Conservation (phyloP, 352 stramenopile genomes). For the Pelagophyceae sp. region DNA sequence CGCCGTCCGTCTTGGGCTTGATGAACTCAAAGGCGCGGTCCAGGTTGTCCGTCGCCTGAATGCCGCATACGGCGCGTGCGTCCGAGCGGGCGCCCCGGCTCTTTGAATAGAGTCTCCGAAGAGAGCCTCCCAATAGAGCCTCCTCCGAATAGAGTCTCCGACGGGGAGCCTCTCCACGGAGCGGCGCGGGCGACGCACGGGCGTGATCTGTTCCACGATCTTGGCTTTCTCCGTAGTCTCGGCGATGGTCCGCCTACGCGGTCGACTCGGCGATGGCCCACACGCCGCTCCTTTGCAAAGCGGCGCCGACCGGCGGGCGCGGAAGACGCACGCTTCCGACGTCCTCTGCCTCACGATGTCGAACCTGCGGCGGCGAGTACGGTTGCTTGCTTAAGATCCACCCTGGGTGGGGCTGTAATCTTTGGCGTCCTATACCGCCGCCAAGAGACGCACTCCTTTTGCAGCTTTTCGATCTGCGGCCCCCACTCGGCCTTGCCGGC, state of each 20-base stretch:
- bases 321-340: neutral
- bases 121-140: neutral
- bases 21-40: neutral
- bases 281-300: too few relatives aligned
- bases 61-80: neutral
- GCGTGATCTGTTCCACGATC: neutral
- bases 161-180: too few relatives aligned
- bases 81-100: neutral
- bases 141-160: too few relatives aligned
- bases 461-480: conserved; percentile 4
- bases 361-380: too few relatives aligned
- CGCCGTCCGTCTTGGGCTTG: neutral
- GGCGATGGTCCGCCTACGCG: neutral
- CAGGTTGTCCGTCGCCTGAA: neutral
- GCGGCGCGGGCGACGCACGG: neutral
- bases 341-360: neutral
- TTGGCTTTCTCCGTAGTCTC: neutral
- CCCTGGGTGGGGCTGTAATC: too few relatives aligned
- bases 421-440: too few relatives aligned
- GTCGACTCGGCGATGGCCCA: too few relatives aligned
- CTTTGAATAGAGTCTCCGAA: neutral
- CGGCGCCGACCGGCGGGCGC: too few relatives aligned
- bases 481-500: neutral
- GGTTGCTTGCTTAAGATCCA: too few relatives aligned
- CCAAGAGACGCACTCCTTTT: neutral